Evolutionary conservation across 164 flowering plant genomes (phyloP).

Genomic region (Piper longum): DNA sequence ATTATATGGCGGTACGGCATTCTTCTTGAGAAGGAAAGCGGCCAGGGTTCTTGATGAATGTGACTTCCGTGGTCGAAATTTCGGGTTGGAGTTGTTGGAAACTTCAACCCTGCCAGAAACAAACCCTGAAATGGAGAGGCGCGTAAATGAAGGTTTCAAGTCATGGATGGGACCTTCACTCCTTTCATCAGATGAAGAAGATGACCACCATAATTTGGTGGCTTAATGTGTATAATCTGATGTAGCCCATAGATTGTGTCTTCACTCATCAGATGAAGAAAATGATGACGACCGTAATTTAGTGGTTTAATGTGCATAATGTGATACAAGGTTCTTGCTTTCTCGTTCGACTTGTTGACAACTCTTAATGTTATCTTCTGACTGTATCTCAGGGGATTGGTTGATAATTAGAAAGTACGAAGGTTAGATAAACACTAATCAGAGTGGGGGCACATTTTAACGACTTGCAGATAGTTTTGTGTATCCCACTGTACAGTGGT

Average conservation of each 20-base stretch:
- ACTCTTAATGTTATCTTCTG: too few species aligned
- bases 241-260: too few species aligned
- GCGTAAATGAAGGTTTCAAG: constrained; percentile 76
- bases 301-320: too few species aligned
- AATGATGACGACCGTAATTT: constrained; percentile 13
- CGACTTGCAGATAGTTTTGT: too few species aligned
- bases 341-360: too few species aligned
- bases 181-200: constrained; percentile 85
- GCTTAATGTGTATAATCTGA: too few species aligned
- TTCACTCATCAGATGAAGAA: constrained; percentile 78
- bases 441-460: too few species aligned
- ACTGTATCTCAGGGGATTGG: too few species aligned
- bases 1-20: constrained; percentile 64
- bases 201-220: constrained; percentile 2
- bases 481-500: too few species aligned
- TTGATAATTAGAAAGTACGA: too few species aligned
- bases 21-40: constrained; percentile 68
- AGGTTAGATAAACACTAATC: too few species aligned
- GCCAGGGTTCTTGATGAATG: constrained; percentile 63
- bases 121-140: constrained; percentile 78
- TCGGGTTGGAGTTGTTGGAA: constrained; percentile 86
- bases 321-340: too few species aligned
- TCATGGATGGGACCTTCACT: constrained; percentile 95
- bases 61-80: constrained; percentile 34
- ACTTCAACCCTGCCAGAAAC: constrained; percentile 24